Percentiles rank a stretch among this genome's conserved stretches.
Conservation (phyloP, 2,329 filamentous ascomycete species). For the Nigrograna mackinnonii region DNA sequence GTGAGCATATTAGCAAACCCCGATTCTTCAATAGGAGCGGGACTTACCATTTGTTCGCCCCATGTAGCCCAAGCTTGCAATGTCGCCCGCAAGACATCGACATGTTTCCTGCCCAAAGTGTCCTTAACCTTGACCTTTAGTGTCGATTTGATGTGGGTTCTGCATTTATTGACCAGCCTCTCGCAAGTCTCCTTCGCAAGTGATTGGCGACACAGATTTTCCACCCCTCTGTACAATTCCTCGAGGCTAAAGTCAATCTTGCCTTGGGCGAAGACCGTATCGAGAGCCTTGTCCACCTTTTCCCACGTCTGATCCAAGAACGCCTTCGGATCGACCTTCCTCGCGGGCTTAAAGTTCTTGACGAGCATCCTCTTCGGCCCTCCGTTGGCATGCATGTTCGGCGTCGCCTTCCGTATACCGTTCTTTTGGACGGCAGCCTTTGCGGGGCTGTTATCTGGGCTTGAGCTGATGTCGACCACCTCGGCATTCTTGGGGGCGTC, state of each 20-base stretch:
- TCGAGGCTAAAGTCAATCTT: constrained; percentile 72
- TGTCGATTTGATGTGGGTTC: constrained; percentile 60
- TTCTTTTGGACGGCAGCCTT: constrained; percentile 37
- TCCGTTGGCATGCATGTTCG: constrained; percentile 66
- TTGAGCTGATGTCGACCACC: constrained; percentile 32
- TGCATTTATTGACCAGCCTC: constrained; percentile 68
- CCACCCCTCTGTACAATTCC: constrained; percentile 85
- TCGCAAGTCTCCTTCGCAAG: constrained; percentile 70
- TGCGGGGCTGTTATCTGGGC: constrained; percentile 47
- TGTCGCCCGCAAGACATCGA: constrained; percentile 66
- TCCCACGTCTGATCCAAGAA: constrained; percentile 79
- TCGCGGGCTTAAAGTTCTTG: constrained; percentile 78
- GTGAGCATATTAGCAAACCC: no score
- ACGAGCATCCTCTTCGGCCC: constrained; percentile 89
- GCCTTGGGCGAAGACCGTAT: constrained; percentile 70
- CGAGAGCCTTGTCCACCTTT: constrained; percentile 74
- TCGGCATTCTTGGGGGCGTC: constrained; percentile 17
- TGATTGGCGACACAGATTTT: constrained; percentile 85
- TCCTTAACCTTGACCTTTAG: constrained; percentile 64
- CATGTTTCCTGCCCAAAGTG: constrained; percentile 59
- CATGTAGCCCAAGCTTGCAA: constrained; percentile 73
- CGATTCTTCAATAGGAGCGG: not conserved
- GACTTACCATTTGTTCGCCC: constrained; percentile 73
- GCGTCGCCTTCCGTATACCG: constrained; percentile 49
- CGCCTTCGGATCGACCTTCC: constrained; percentile 68